phyloP scores from a whole-genome alignment of 305 asterid species.

The Ajuga reptans region DNA sequence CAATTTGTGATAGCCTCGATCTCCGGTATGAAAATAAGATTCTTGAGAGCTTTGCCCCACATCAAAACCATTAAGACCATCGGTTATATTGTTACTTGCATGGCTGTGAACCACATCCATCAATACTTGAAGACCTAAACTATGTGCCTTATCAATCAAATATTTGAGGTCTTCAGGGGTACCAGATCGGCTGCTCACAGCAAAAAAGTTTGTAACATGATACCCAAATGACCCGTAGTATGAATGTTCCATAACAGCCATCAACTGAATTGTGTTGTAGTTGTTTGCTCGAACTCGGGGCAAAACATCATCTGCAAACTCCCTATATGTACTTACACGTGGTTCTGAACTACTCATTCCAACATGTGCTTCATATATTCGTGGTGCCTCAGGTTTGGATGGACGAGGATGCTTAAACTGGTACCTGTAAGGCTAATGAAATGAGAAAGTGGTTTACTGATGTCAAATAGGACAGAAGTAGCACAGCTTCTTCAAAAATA shows the following conservation, averaged over 20 bases:
- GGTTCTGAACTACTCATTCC: conserved; percentile 95
- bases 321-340: conserved; percentile 66
- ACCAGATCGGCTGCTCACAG: conserved; percentile 88
- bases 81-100: conserved; percentile 77
- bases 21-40: conserved; percentile 85
- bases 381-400: conserved; percentile 68
- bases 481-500: not conserved
- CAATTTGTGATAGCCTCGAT: conserved; percentile 77
- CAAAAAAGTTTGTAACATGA: conserved; percentile 93
- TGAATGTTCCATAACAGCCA: conserved; percentile 99
- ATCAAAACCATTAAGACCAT: conserved; percentile 94
- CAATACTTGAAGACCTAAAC: conserved; percentile 78
- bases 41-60: conserved; percentile 90
- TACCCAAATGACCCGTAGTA: conserved; percentile 95
- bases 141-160: conserved; percentile 88
- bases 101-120: conserved; percentile 98
- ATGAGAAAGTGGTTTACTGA: conserved; percentile 17
- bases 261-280: conserved; percentile 89
- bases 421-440: conserved; percentile 50
- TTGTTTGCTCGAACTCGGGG: conserved; percentile 83
- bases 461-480: not conserved
- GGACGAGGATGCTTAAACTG: conserved; percentile 73
- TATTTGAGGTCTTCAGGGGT: conserved; percentile 96
- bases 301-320: conserved; percentile 80
- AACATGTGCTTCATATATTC: conserved; percentile 96